Conservation (phyloP, 371 early-diverging fungal genomes). For the Encephalitozoon hellem region DNA sequence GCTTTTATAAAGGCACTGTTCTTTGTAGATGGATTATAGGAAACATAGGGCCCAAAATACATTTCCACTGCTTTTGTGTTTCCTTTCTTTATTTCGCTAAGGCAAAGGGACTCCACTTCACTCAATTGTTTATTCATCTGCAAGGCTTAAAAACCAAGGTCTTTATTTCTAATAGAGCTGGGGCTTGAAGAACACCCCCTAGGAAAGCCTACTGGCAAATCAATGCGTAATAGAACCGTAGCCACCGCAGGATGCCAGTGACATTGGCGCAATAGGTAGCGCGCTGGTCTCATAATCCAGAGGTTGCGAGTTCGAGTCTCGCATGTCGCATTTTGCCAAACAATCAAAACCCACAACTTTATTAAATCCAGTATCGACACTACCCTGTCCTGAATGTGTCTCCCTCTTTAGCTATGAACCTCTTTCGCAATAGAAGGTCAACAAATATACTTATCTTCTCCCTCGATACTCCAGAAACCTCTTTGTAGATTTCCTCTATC, state of each 20-base stretch:
- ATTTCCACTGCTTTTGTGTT: neutral
- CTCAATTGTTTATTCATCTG: conserved; percentile 6
- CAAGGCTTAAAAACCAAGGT: neutral
- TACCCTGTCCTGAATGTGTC: neutral
- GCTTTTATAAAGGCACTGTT: conserved; percentile 5
- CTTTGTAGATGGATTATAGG: neutral
- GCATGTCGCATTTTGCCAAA: conserved; percentile 26
- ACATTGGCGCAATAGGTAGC: conserved; percentile 63
- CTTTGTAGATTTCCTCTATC: conserved; percentile 30
- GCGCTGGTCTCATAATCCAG: conserved; percentile 65
- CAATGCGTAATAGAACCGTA: neutral
- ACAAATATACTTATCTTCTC: conserved; percentile 51
- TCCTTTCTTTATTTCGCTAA: neutral
- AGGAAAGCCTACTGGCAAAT: neutral
- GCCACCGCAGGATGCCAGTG: conserved; percentile 19
- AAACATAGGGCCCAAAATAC: conserved; percentile 4
- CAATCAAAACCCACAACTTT: no score
- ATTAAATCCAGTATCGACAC: no score
- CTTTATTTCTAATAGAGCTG: neutral
- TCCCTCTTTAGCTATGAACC: conserved; percentile 36
- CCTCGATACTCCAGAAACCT: neutral
- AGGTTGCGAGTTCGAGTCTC: conserved; percentile 63
- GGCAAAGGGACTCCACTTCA: neutral
- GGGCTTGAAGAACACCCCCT: neutral
- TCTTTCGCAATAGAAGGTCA: conserved; percentile 40